These are phyloP conservation scores for Zalerion maritima DNA, from an alignment of 495 filamentous ascomycete species.

Conservation along the genomic window DNA sequence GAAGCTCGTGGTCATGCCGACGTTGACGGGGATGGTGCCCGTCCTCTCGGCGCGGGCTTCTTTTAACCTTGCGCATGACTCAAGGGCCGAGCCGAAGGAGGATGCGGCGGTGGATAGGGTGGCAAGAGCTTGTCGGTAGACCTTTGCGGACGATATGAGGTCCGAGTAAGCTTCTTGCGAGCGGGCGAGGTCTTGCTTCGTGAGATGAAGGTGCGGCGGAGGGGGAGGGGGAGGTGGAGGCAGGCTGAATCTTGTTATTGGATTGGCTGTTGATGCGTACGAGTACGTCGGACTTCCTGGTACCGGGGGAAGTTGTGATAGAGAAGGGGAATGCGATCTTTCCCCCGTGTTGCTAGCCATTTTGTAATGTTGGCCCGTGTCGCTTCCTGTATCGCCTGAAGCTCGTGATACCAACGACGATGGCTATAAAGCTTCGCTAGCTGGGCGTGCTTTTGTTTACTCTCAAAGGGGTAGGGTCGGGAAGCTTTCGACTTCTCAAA, in stretches of 20 bases:
- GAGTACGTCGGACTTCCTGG: constrained; percentile 45
- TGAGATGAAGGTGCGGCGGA: constrained; percentile 39
- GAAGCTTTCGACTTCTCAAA: too few species aligned
- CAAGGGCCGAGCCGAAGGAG: constrained; percentile 44
- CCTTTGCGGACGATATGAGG: constrained; percentile 41
- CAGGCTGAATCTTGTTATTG: constrained; percentile 39
- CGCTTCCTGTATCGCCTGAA: too few species aligned
- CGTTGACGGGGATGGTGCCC: constrained; percentile 13
- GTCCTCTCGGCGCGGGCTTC: constrained; percentile 38
- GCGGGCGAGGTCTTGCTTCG: constrained; percentile 42
- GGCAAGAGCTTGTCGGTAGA: constrained; percentile 42
- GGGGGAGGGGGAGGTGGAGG: constrained; percentile 41
- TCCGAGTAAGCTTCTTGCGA: constrained; percentile 47
- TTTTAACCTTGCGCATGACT: constrained; percentile 49
- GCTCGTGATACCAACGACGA: too few species aligned
- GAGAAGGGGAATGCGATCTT: constrained; percentile 28
- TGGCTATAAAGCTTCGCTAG: too few species aligned
- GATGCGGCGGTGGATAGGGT: constrained; percentile 41
- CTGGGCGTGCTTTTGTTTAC: too few species aligned
- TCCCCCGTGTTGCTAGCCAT: constrained; percentile 14
- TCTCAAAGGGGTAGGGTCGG: too few species aligned
- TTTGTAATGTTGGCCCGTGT: constrained; percentile 3
- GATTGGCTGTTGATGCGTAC: constrained; percentile 45
- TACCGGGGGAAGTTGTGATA: constrained; percentile 34
- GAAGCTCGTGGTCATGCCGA: constrained; percentile 31